Base-by-base conservation (phyloP, 2,329 filamentous ascomycete genomes). In the Thermothelomyces thermophilus region DNA sequence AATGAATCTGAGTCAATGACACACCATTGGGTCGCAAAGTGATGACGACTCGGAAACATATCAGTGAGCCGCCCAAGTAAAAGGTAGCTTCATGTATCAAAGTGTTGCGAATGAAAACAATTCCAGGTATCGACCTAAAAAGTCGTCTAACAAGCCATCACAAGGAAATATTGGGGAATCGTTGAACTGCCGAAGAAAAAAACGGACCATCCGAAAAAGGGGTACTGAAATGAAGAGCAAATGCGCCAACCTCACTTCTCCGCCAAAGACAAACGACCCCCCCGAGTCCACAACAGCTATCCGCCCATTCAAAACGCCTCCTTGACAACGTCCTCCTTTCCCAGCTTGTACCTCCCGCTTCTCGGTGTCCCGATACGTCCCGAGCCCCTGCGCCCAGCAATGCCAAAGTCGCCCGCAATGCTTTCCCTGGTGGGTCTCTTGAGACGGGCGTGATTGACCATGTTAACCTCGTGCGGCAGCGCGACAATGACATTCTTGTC, bases 401-500 rank as follows among this genome's bases (percentile, higher is more conserved):
- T 47, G 45, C 68, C 65, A 40, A 76, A 68, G 59, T 83, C 68
- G 31, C 80, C 75, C 14, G 87, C 87, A 66, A 98, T 97, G 67
- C 90, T 96, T 73, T 98, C 90, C 33, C 93, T 76, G 1, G 93
- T 97, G 1, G 91, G 90, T 63, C 84, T 84, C 74, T 88, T 88
- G 63, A 98, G 79, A 50, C 82, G 84, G 60, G 85, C 80, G 68
- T 91, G 90, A 40, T 84, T 86, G 11, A 98, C 88, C 90, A 97
- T 97, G 68, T 96, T 94, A 59, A 98, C 93, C 67, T 97, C 90
- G 64, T 98, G 95, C 2, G 93, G 90, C 56, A 98, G 73, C 1
- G 93, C 93, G 31, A 98, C 91, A 62, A 98, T 95, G 61, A 98
- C 89, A 62, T 96, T 96, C 79, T 95, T 95, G 68, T 98, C 93